Percentiles rank a stretch among this genome's conserved stretches.
These are phyloP conservation scores for Vickermania spadyakhi DNA, from an alignment of 208 protist species.

Conservation along the genomic window DNA sequence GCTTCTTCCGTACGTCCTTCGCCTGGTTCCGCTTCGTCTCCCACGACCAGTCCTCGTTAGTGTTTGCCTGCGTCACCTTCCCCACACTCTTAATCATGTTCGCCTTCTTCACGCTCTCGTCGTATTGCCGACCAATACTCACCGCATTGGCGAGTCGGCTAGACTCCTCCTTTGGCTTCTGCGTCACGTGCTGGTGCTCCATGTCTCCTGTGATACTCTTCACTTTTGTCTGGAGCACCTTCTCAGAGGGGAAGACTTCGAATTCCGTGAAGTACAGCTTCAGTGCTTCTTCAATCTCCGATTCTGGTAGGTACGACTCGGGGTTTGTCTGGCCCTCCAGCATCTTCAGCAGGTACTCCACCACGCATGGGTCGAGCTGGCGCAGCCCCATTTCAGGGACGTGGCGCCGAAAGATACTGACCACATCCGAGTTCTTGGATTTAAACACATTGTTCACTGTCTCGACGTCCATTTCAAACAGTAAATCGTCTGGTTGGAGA, in stretches of 20 bases:
- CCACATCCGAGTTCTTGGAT: conserved; percentile 37
- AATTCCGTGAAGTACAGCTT: conserved; percentile 75
- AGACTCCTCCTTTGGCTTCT: conserved; percentile 61
- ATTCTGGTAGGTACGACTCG: conserved; percentile 70
- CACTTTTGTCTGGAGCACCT: conserved; percentile 20
- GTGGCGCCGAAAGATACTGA: conserved; percentile 50
- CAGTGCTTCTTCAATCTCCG: conserved; percentile 65
- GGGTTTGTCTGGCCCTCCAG: conserved; percentile 75
- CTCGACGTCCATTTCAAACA: conserved; percentile 67
- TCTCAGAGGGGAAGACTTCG: conserved; percentile 37
- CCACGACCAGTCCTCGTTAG: conserved; percentile 87
- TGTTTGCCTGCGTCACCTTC: conserved; percentile 72
- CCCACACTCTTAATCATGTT: conserved; percentile 79
- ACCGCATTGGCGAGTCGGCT: conserved; percentile 65
- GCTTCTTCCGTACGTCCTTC: conserved; percentile 83
- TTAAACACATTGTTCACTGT: conserved; percentile 47
- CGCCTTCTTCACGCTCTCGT: conserved; percentile 77
- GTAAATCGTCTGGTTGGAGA: too few relatives aligned
- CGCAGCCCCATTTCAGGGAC: conserved; percentile 62
- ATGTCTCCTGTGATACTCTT: conserved; percentile 43
- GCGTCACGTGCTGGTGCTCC: conserved; percentile 40
- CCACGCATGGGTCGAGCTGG: conserved; percentile 64
- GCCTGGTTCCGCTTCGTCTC: conserved; percentile 79
- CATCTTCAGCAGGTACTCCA: conserved; percentile 81
- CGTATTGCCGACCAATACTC: conserved; percentile 82